Evolutionary conservation across 2,329 filamentous ascomycete species (phyloP), one percentile per base, ranked within the genome.

Genomic region (Grosmannia huntii): DNA sequence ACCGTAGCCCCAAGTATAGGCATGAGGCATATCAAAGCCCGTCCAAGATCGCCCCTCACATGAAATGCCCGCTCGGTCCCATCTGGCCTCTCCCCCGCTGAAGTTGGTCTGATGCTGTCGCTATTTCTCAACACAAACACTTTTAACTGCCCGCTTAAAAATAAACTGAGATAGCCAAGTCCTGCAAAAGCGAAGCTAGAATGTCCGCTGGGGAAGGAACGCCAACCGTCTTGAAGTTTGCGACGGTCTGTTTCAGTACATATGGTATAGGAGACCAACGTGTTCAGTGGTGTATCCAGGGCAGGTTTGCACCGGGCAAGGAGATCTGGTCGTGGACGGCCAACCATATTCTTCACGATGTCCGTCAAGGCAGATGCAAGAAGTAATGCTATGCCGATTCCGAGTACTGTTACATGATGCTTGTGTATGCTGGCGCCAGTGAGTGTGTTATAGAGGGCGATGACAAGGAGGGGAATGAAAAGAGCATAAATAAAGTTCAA

Each of bases 341-440:
- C 89, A 28, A 92, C 87, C 11, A 87, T 81, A 68, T 95, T 96
- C 72, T 99, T 99, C 68, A 97, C 79, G 31, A 92, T 75, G 68
- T 97, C 91, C 51, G 94, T 97, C 50, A 97, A 76, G 69, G 96
- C 87, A 6, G 83, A 81, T 0, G 89, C 86, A 55, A 96, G 77
- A 64, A 90, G 77, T 28, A 97, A 72, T 62, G 85, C 82, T 66
- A 92, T 89, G 55, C 85, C 75, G 60, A 96, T 84, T 25, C 90
- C 88, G 1, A 99, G 82, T 56, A 95, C 75, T 0, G 90, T 87
- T 62, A 91, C 87, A 72, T 97, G 91, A 60, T 87, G 81, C 69
- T 95, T 95, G 70, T 95, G 88, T 10, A 79, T 71, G 6, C 82
- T 78, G 0, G 88, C 83, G 53, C 81, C 80, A 36, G 80, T 71